Evolutionary conservation across 208 protist genomes (phyloP).

Genomic region (Plasmodiophora brassicae): DNA sequence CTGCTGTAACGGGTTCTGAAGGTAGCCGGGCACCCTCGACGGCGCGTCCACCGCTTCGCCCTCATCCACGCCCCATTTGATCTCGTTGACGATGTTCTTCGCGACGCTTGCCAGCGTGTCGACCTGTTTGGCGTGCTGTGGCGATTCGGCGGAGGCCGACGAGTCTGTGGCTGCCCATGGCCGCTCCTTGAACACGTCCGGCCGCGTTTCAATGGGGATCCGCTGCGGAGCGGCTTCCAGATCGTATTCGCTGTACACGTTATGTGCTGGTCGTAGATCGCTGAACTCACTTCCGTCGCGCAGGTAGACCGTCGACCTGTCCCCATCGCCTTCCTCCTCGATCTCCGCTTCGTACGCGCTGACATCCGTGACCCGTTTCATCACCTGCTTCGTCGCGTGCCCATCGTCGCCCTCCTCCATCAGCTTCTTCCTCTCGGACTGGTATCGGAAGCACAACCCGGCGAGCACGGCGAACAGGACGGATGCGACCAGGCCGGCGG

Average conservation of each 20-base stretch:
- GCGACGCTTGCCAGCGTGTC: neutral
- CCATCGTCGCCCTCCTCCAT: too few species aligned
- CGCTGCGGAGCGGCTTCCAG: neutral
- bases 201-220: neutral
- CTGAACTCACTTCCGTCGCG: too few species aligned
- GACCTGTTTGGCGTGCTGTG: neutral
- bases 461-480: neutral
- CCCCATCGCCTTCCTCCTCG: neutral
- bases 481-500: neutral
- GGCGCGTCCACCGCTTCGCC: neutral
- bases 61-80: neutral
- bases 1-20: neutral
- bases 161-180: neutral
- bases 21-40: neutral
- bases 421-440: neutral
- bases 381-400: neutral
- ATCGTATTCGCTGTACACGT: conserved; percentile 20
- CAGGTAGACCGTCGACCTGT: neutral
- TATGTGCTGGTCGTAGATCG: neutral
- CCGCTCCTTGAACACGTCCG: conserved; percentile 2
- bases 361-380: neutral
- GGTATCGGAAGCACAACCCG: neutral
- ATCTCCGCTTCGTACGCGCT: neutral
- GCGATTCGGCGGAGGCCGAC: neutral
- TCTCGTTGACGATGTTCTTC: neutral